Evolutionary conservation across 179 eudicot species (phyloP).

Genomic region (Silene noctiflora): DNA sequence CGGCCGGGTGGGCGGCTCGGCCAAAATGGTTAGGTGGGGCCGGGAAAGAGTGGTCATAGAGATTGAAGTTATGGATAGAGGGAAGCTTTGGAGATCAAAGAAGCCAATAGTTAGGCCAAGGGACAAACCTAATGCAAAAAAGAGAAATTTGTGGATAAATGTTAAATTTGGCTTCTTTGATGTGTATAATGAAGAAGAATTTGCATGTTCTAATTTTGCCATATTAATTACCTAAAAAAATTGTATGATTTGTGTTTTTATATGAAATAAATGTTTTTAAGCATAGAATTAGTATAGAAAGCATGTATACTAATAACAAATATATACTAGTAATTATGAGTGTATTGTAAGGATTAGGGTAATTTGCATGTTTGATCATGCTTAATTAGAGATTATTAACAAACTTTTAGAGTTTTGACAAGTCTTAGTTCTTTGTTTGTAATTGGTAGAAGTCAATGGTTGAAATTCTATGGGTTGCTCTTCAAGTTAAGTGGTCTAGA

Average conservation of each 20-base stretch:
- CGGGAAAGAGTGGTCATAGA: slow-evolving; percentile 7
- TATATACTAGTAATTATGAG: neutral
- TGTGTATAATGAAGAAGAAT: slow-evolving; percentile 17
- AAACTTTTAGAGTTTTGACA: no score
- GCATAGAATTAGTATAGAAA: neutral
- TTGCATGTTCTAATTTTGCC: slow-evolving; percentile 24
- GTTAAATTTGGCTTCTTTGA: slow-evolving; percentile 13
- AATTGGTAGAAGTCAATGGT: neutral
- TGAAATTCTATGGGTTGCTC: neutral
- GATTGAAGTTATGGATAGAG: neutral
- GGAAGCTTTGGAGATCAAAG: slow-evolving; percentile 24
- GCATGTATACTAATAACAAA: no score
- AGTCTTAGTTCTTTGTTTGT: no score
- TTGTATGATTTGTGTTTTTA: neutral
- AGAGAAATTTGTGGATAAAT: slow-evolving; percentile 18
- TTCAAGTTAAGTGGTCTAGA: neutral
- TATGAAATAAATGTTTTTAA: neutral
- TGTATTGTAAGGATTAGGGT: no score
- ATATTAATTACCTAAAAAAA: slow-evolving; percentile 4
- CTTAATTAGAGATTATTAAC: no score
- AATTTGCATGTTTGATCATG: no score
- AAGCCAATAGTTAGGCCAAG: slow-evolving; percentile 36
- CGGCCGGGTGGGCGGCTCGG: slow-evolving; percentile 17
- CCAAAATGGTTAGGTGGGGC: neutral
- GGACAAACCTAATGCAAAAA: slow-evolving; percentile 38